Percentiles rank a stretch among this genome's conserved stretches.
These are phyloP conservation scores for Gloeophyllum trabeum DNA, from an alignment of 768 basidiomycete species.

Conservation along the genomic window DNA sequence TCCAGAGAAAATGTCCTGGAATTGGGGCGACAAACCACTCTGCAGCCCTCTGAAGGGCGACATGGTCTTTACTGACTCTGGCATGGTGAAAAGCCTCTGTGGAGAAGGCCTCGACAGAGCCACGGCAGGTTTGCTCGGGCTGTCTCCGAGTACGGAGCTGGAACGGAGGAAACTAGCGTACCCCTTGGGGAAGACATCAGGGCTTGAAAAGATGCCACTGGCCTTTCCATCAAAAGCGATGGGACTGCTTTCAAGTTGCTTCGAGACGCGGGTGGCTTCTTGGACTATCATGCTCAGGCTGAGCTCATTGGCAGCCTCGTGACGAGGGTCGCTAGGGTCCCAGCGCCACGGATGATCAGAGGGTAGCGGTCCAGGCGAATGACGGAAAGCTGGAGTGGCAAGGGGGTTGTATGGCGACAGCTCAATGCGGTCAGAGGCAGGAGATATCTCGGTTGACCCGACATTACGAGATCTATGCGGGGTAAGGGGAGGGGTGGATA, in stretches of 20 bases:
- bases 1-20: neutral
- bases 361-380: conserved; percentile 63
- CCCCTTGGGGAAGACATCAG: too few relatives aligned
- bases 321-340: conserved; percentile 67
- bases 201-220: too few relatives aligned
- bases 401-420: conserved; percentile 71
- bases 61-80: too few relatives aligned
- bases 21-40: too few relatives aligned
- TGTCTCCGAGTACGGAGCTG: neutral
- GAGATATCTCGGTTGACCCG: too few relatives aligned
- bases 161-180: neutral
- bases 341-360: conserved; percentile 79
- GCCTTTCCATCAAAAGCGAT: too few relatives aligned
- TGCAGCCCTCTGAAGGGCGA: too few relatives aligned
- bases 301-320: conserved; percentile 51
- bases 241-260: too few relatives aligned
- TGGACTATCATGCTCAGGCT: conserved; percentile 54
- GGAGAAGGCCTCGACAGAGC: neutral
- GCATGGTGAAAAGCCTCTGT: neutral
- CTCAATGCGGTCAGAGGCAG: too few relatives aligned
- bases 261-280: conserved; percentile 36
- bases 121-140: neutral
- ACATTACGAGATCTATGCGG: too few relatives aligned
- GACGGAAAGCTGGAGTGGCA: conserved; percentile 65
- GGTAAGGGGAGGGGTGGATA: too few relatives aligned